Conservation (phyloP, 148 eudicot genomes). For the Rhododendron simsii region DNA sequence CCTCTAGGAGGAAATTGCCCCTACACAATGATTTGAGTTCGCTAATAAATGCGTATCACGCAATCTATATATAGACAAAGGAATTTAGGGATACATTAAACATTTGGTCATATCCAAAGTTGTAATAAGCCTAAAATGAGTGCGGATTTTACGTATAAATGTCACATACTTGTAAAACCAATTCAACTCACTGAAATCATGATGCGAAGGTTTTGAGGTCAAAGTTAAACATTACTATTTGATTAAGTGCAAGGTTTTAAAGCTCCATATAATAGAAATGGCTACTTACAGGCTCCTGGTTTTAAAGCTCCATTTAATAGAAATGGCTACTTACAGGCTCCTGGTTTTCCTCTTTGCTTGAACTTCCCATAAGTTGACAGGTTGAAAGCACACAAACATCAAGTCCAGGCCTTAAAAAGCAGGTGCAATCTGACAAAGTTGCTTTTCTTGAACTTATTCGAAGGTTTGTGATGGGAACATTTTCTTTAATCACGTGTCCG, state of each 20-base stretch:
- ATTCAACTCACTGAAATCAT: not conserved
- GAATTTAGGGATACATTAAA: not conserved
- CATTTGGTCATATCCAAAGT: not conserved
- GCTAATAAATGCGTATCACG: not conserved
- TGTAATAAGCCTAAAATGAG: not conserved
- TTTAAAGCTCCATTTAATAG: not conserved
- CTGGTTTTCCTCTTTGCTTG: constrained; percentile 29
- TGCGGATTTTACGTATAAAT: not conserved
- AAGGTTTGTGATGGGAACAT: constrained; percentile 52
- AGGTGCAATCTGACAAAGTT: constrained; percentile 58
- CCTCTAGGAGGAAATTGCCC: not conserved
- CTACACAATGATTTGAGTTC: not conserved
- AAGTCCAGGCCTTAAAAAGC: constrained; percentile 73
- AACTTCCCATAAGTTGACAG: constrained; percentile 28
- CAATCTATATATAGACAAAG: not conserved
- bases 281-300: not conserved
- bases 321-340: constrained; percentile 4
- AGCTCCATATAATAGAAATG: not conserved
- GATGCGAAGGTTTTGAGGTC: not conserved
- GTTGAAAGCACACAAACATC: constrained; percentile 62
- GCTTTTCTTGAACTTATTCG: constrained; percentile 79
- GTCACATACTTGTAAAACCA: not conserved
- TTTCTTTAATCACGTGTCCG: constrained; percentile 52
- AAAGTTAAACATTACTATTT: not conserved
- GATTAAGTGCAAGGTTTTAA: not conserved